Conservation (phyloP, 192 early-diverging fungal genomes). For the Linnemannia schmuckeri region DNA sequence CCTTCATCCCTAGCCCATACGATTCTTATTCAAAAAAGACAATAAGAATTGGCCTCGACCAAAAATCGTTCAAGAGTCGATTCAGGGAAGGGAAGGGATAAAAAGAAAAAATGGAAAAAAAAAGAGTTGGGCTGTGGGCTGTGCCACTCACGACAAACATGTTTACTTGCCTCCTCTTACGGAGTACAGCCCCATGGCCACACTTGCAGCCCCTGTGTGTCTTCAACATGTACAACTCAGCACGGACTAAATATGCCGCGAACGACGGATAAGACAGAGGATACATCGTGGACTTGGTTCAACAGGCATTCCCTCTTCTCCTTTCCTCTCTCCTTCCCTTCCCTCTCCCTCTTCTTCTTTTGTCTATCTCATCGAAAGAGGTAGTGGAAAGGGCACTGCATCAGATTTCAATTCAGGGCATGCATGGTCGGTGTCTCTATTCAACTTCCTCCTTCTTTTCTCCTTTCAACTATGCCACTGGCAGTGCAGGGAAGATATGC, state of each 20-base stretch:
- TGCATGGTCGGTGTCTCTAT: not conserved
- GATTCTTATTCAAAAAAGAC: too few species aligned
- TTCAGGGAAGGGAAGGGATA: not conserved
- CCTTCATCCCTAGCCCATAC: too few species aligned
- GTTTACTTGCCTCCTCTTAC: not conserved
- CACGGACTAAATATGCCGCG: slow-evolving; percentile 1
- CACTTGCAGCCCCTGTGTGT: not conserved
- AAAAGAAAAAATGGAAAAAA: not conserved
- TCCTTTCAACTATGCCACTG: not conserved
- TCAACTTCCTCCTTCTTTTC: not conserved
- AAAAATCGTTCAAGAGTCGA: too few species aligned
- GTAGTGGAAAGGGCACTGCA: slow-evolving; percentile 1
- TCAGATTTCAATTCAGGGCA: not conserved
- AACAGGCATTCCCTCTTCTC: not conserved
- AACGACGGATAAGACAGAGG: not conserved
- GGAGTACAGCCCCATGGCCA: too few species aligned
- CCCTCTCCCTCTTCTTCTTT: not conserved
- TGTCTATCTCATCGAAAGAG: not conserved
- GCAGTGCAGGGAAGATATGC: not conserved
- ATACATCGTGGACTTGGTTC: not conserved
- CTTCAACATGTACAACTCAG: too few species aligned
- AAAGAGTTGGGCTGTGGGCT: slow-evolving; percentile 4
- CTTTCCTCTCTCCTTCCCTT: not conserved
- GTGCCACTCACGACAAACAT: not conserved
- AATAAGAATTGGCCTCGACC: too few species aligned